Evolutionary conservation across 495 filamentous ascomycete genomes (phyloP).

Genomic region (Podospora pseudocomata): DNA sequence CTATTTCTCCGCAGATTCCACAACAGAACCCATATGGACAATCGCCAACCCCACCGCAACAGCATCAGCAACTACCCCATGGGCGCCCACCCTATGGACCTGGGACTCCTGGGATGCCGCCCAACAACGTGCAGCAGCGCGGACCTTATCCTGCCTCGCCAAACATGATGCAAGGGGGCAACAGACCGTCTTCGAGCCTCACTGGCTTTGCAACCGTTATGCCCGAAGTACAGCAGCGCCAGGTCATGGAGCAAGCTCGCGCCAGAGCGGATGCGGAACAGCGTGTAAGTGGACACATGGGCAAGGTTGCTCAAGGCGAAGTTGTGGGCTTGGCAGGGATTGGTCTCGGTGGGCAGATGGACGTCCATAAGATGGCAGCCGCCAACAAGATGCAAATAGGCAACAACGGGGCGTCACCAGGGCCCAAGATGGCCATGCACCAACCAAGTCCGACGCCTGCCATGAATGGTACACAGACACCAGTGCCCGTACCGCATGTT

Average conservation of each 20-base stretch:
- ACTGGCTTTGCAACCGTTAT: constrained; percentile 39
- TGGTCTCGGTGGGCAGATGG: constrained; percentile 35
- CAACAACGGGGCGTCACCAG: constrained; percentile 20
- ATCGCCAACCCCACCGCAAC: constrained; percentile 31
- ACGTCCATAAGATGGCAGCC: constrained; percentile 36
- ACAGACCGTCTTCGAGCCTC: constrained; percentile 14
- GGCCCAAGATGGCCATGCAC: constrained; percentile 19
- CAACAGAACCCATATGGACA: constrained; percentile 30
- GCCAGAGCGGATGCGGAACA: constrained; percentile 43
- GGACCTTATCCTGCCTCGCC: constrained; percentile 8
- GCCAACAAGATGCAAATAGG: constrained; percentile 35
- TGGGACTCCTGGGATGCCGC: constrained; percentile 27
- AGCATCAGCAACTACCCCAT: constrained; percentile 28
- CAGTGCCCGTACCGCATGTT: constrained; percentile 17
- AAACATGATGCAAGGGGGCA: constrained; percentile 23
- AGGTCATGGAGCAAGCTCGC: constrained; percentile 44
- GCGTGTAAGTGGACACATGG: constrained; percentile 33
- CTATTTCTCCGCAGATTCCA: constrained; percentile 35
- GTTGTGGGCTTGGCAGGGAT: constrained; percentile 37
- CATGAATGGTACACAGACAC: constrained; percentile 21
- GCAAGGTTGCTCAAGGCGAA: constrained; percentile 33
- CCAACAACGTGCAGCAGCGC: constrained; percentile 24
- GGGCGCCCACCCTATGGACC: constrained; percentile 25
- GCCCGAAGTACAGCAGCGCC: constrained; percentile 35
- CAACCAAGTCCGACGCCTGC: constrained; percentile 14